Evolutionary conservation across 1,284 basidiomycete genomes (phyloP).

Genomic region (Rhodotorula glutinis): DNA sequence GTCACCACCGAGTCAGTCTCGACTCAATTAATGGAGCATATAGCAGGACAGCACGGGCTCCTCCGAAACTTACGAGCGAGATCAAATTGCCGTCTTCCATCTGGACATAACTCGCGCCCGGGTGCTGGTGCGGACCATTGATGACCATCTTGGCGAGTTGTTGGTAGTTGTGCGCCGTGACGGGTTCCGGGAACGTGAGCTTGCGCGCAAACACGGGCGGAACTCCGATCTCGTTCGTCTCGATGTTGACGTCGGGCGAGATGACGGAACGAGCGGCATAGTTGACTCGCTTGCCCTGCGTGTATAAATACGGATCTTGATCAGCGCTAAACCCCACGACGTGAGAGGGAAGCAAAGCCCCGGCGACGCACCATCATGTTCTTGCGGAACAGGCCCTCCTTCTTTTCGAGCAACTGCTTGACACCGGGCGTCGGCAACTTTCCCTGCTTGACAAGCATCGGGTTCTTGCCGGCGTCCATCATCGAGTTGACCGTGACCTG

Average conservation of each 20-base stretch:
- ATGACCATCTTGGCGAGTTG: constrained; percentile 88
- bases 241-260: constrained; percentile 98
- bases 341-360: constrained; percentile 6
- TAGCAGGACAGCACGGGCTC: too few species aligned
- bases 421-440: constrained; percentile 91
- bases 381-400: constrained; percentile 96
- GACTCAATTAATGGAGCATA: too few species aligned
- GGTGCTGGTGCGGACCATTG: constrained; percentile 82
- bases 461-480: constrained; percentile 96
- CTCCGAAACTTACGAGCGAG: constrained; percentile 67
- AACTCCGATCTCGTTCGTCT: constrained; percentile 97
- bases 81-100: constrained; percentile 88
- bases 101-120: constrained; percentile 91
- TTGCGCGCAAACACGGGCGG: constrained; percentile 97
- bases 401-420: constrained; percentile 97
- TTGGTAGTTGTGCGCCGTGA: constrained; percentile 86
- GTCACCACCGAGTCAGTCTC: neutral
- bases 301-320: neutral
- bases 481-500: constrained; percentile 96
- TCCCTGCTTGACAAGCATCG: constrained; percentile 75
- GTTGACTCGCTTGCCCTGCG: constrained; percentile 96
- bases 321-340: neutral
- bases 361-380: constrained; percentile 85
- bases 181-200: constrained; percentile 95
- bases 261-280: constrained; percentile 99